phyloP scores from a whole-genome alignment of 108 stramenopile species.

The Cylindrotheca closterium region DNA sequence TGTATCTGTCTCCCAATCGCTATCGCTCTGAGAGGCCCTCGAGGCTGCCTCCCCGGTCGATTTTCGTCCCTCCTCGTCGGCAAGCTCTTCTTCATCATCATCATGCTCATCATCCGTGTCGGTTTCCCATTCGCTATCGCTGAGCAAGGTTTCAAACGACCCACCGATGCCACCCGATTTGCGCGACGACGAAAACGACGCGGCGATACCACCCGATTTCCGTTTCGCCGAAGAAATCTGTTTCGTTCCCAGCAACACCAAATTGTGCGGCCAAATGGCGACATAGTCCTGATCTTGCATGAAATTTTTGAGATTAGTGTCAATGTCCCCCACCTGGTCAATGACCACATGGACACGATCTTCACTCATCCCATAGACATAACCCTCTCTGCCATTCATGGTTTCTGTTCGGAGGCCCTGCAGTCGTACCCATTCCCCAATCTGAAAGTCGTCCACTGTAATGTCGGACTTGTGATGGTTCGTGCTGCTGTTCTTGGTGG shows the following conservation, averaged over 20 bases:
- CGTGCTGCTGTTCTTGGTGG: no score
- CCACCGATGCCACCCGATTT: no score
- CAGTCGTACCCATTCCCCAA: not conserved
- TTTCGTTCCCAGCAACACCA: not conserved
- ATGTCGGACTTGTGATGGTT: no score
- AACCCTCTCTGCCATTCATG: not conserved
- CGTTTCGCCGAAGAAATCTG: no score
- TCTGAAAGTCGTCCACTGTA: not conserved
- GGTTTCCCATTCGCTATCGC: not conserved
- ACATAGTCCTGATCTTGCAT: no score
- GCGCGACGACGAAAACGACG: no score
- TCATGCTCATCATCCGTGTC: not conserved
- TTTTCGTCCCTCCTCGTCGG: not conserved
- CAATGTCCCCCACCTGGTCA: not conserved
- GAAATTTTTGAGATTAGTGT: no score
- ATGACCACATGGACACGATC: not conserved
- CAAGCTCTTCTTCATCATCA: not conserved
- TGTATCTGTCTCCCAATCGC: no score
- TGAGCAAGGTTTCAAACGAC: no score
- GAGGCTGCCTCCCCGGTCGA: no score
- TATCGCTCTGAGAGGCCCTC: no score
- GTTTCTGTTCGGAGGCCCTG: not conserved
- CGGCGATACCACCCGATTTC: no score
- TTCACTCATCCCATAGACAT: not conserved
- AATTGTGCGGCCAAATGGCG: not conserved